Percentiles rank a stretch among this genome's conserved stretches.
These are phyloP conservation scores for Neolecta irregularis DNA, from an alignment of 1,139 yeast species.

Conservation along the genomic window DNA sequence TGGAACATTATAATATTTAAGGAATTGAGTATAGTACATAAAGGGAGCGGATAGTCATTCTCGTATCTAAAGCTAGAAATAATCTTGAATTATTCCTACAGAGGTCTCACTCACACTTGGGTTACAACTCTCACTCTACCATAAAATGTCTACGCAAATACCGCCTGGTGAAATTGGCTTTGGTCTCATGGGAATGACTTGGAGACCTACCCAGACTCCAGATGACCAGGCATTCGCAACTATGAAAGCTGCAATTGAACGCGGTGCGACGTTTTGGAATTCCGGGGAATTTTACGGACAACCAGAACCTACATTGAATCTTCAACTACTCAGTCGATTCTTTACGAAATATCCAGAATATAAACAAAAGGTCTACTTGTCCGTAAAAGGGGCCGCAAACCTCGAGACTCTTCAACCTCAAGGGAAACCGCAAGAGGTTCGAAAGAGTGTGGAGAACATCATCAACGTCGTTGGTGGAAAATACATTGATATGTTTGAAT, in stretches of 20 bases:
- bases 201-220: constrained; percentile 35
- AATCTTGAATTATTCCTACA: too few relatives aligned
- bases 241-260: constrained; percentile 34
- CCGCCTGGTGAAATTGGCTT: too few relatives aligned
- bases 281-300: constrained; percentile 69
- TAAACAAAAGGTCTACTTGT: constrained; percentile 38
- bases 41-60: too few relatives aligned
- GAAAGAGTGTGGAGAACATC: constrained; percentile 37
- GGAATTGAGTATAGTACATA: too few relatives aligned
- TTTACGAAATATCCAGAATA: constrained; percentile 41
- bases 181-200: constrained; percentile 53
- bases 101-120: too few relatives aligned
- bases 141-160: too few relatives aligned
- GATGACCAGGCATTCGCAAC: constrained; percentile 34
- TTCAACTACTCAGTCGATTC: constrained; percentile 42
- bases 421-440: constrained; percentile 35
- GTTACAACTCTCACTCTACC: too few relatives aligned
- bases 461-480: constrained; percentile 33
- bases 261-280: constrained; percentile 46
- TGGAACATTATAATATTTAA: too few relatives aligned
- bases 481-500: constrained; percentile 45
- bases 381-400: constrained; percentile 52
- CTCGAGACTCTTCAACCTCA: constrained; percentile 29
- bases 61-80: too few relatives aligned
- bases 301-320: constrained; percentile 32